Conservation (phyloP, 768 basidiomycete genomes). For the Glaciozyma antarctica region DNA sequence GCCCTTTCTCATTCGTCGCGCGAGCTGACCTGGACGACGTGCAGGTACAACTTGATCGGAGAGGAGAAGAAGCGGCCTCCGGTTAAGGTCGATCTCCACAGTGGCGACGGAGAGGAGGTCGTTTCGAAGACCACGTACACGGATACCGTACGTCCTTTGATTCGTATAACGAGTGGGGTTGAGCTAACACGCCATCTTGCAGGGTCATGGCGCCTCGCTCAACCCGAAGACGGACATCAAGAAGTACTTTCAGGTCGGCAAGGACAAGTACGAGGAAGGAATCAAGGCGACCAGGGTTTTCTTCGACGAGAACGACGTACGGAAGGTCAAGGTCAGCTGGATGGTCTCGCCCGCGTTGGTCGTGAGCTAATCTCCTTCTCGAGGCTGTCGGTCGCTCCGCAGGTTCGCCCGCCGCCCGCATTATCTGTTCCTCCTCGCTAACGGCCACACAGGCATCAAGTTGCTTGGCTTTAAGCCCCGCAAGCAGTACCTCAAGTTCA, state of each 20-base stretch:
- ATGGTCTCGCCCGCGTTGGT: not conserved
- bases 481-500: conserved; percentile 52
- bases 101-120: conserved; percentile 45
- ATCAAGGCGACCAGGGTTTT: conserved; percentile 30
- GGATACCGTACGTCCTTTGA: conserved; percentile 53
- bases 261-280: conserved; percentile 29
- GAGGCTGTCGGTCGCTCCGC: conserved; percentile 52
- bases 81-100: conserved; percentile 57
- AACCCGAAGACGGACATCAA: conserved; percentile 39
- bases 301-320: conserved; percentile 29
- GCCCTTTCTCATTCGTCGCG: not conserved
- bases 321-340: conserved; percentile 27
- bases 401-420: not conserved
- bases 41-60: conserved; percentile 76
- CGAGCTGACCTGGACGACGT: not conserved
- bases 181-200: conserved; percentile 20
- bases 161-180: not conserved
- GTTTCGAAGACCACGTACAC: conserved; percentile 60
- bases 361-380: not conserved
- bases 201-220: conserved; percentile 38
- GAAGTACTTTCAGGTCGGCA: conserved; percentile 41
- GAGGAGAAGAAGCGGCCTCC: conserved; percentile 76
- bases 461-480: conserved; percentile 76
- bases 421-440: not conserved
- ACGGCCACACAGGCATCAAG: conserved; percentile 72